Evolutionary conservation across 371 early-diverging fungal genomes (phyloP), one percentile per base, ranked within the genome.

Genomic region (Globomyces sp.): DNA sequence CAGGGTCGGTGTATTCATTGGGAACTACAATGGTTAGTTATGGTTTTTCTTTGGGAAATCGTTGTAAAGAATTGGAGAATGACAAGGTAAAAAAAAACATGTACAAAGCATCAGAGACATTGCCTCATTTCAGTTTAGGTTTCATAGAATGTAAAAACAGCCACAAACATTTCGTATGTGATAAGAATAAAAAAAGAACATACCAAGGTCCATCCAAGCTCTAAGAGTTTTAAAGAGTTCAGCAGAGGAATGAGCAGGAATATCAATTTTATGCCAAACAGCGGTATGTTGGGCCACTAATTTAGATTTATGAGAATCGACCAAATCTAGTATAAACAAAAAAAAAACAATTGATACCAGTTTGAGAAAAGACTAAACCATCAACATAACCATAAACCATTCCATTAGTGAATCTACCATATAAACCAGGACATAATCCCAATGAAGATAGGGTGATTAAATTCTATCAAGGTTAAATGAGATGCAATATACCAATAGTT

Each of bases 371-470:
- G 5, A 70, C 76, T 55, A 74, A 75, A 1, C 96, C 96, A 11
- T 89, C 84, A 45, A 92, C 85, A 67, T 82, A 96, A 1, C 97
- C 97, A 74, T 95, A 95, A 42, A 93, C 88, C 39, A 96, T 72
- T 2, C 96, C 96, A 74, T 96, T 95, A 51, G 74, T 73, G 74
- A 95, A 94, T 39, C 90, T 83, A 43, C 89, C 95, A 72, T 93
- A 90, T 2, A 95, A 71, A 13, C 89, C 87, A 42, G 94, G 93
- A 46, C 86, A 83, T 70, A 94, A 77, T 45, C 85, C 85, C 59
- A 84, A 80, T 45, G 81, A 69, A 13, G 92, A 84, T 41, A 96
- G 80, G 0, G 87, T 82, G 52, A 89, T 77, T 76, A 95, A 87
- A 68, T 92, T 95, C 92, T 92, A 73, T 24, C 36, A 39, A 39